A percentile compares a stretch with the other conserved stretches of the same genome.
Evolutionary conservation across 257 asterid species (phyloP).

Genomic region (Solanum corneliomulleri): DNA sequence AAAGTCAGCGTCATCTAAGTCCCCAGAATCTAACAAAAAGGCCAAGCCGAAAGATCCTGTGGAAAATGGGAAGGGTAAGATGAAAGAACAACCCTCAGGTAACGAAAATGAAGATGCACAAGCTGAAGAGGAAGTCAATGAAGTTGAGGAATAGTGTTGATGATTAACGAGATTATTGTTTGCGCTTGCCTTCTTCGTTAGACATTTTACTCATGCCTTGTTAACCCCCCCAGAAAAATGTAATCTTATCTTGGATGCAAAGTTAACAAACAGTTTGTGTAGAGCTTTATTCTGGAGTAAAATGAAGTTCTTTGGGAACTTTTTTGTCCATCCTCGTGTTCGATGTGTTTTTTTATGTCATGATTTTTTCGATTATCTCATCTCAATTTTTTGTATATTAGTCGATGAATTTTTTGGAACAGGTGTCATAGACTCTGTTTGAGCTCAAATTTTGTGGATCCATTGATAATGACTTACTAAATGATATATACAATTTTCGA

Average conservation of each 20-base stretch:
- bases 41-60: constrained; percentile 32
- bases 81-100: constrained; percentile 22
- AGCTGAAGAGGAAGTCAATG: background rate
- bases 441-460: background rate
- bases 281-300: background rate
- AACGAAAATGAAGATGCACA: constrained; percentile 19
- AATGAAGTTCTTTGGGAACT: background rate
- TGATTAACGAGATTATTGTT: background rate
- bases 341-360: background rate
- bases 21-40: constrained; percentile 21
- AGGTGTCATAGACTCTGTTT: background rate
- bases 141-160: background rate
- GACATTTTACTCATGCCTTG: background rate
- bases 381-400: no score
- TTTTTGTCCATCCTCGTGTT: background rate
- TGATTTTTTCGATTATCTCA: no score
- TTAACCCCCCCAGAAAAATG: background rate
- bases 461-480: background rate
- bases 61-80: constrained; percentile 19
- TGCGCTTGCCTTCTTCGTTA: background rate
- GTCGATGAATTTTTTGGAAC: background rate
- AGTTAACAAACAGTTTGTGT: background rate
- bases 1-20: constrained; percentile 36
- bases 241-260: background rate
- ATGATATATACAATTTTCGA: background rate